A percentile compares a stretch with the other conserved stretches of the same genome.
phyloP scores from a whole-genome alignment of 768 basidiomycete genomes.

The Lentinula guzmanii region DNA sequence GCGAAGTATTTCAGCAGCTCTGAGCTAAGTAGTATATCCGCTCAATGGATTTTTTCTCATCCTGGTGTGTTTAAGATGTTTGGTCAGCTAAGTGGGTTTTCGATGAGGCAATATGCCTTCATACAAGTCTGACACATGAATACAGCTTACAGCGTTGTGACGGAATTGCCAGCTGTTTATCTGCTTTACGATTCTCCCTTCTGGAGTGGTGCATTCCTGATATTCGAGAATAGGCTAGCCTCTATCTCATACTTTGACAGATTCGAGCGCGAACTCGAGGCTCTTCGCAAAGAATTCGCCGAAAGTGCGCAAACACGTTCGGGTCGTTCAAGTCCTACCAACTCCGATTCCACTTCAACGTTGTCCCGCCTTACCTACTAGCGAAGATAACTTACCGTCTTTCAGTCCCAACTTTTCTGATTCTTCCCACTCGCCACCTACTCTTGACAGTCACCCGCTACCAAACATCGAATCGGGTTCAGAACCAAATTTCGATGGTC shows the following conservation, averaged over 20 bases:
- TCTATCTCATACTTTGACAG: constrained; percentile 29
- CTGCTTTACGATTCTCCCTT: constrained; percentile 74
- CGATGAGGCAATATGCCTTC: constrained; percentile 6
- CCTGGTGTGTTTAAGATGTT: constrained; percentile 34
- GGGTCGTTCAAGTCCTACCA: constrained; percentile 46
- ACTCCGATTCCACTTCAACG: neutral
- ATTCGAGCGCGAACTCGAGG: constrained; percentile 90
- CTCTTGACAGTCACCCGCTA: neutral
- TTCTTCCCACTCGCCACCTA: neutral
- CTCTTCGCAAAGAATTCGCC: constrained; percentile 84
- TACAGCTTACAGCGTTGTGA: constrained; percentile 76
- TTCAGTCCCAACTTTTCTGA: neutral
- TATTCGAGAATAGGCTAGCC: constrained; percentile 23
- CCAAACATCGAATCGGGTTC: neutral
- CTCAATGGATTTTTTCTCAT: too few species aligned
- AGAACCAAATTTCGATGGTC: neutral
- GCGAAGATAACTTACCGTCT: constrained; percentile 1
- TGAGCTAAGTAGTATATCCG: too few species aligned
- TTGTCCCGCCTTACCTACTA: neutral
- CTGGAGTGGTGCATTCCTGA: constrained; percentile 74
- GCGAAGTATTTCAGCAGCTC: too few species aligned
- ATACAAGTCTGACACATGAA: neutral
- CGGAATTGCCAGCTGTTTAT: constrained; percentile 81
- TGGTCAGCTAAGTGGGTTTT: constrained; percentile 64
- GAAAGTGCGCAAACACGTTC: constrained; percentile 50